phyloP scores from a whole-genome alignment of 805 yeast genomes.

The Cyberlindnera mississippiensis region DNA sequence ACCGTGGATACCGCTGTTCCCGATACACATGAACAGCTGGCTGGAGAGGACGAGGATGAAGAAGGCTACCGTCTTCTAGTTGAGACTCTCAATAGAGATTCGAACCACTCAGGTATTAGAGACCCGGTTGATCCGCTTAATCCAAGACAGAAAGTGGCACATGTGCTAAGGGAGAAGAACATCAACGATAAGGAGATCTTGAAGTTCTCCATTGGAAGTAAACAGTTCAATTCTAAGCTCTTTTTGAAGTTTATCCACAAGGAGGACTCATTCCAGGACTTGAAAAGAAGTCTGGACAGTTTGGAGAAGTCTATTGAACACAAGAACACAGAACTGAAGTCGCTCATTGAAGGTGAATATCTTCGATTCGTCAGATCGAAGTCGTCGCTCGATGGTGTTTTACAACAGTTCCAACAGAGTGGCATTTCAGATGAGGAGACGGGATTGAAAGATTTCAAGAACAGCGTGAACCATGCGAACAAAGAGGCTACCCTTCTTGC shows the following conservation, averaged over 20 bases:
- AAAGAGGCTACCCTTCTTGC: constrained; percentile 49
- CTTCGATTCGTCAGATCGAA: constrained; percentile 62
- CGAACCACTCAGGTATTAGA: constrained; percentile 23
- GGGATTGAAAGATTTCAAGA: constrained; percentile 34
- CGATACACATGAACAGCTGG: constrained; percentile 28
- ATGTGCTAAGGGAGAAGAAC: constrained; percentile 38
- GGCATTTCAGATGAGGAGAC: constrained; percentile 27
- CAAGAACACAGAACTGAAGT: constrained; percentile 46
- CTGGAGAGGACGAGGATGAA: constrained; percentile 12
- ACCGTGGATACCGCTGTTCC: constrained; percentile 23
- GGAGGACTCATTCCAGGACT: constrained; percentile 48
- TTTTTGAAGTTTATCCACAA: constrained; percentile 55
- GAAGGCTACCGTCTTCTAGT: constrained; percentile 14
- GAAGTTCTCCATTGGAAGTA: constrained; percentile 50
- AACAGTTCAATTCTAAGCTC: constrained; percentile 52
- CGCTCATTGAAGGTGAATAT: constrained; percentile 55
- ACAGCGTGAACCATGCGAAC: constrained; percentile 45
- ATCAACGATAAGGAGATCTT: constrained; percentile 36
- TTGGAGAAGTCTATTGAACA: constrained; percentile 47
- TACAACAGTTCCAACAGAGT: constrained; percentile 45
- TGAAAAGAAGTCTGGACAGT: constrained; percentile 43
- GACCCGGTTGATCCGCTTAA: constrained; percentile 57
- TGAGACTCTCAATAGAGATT: constrained; percentile 24
- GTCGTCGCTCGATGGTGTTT: constrained; percentile 57
- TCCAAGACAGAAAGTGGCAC: constrained; percentile 41